A percentile compares a stretch with the other conserved stretches of the same genome.
These are phyloP conservation scores for Arabidopsis thaliana DNA, from an alignment of 345 rosid species.

Conservation along the genomic window TAIR10.1 NC_003070.9:26076501-26077000, in stretches of 20 bases:
- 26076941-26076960: background rate
- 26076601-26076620: background rate
- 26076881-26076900: background rate
- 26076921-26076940: background rate
- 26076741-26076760: no score
- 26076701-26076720: background rate
- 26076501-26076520: conserved; percentile 89
- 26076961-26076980: background rate
- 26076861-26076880: background rate
- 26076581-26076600: background rate
- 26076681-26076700: background rate
- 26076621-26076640: background rate
- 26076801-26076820: background rate
- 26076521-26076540: conserved; percentile 37
- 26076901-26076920: background rate
- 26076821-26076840: background rate
- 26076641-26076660: no score
- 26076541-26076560: no score
- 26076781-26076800: no score
- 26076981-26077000: background rate
- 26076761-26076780: no score
- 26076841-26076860: background rate
- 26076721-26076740: background rate
- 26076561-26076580: conserved; percentile 1
- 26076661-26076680: background rate